Conservation (phyloP, 257 asterid species). For the Schizonepeta tenuifolia region DNA sequence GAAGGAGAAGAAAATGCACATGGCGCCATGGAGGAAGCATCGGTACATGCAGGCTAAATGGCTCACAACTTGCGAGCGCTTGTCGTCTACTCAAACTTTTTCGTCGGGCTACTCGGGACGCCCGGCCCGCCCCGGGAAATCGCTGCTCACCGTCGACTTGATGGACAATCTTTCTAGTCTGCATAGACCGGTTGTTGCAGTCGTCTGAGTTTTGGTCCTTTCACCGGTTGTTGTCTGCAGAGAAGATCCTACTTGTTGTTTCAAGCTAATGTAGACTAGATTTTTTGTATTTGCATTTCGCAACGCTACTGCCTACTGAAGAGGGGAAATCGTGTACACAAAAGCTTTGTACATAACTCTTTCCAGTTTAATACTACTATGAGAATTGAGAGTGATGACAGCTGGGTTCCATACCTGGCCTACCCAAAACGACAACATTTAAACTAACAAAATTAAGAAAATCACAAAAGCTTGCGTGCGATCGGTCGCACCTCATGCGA, state of each 20-base stretch:
- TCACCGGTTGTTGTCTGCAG: too few species aligned
- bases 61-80: constrained; percentile 57
- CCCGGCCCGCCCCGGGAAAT: constrained; percentile 53
- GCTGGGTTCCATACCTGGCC: not conserved
- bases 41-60: constrained; percentile 96
- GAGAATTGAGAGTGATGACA: not conserved
- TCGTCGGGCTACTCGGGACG: constrained; percentile 42
- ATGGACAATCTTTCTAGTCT: constrained; percentile 52
- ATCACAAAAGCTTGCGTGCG: too few species aligned
- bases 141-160: constrained; percentile 75
- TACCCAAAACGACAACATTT: not conserved
- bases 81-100: constrained; percentile 36
- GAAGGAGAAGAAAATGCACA: constrained; percentile 88
- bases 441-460: too few species aligned
- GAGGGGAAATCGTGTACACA: not conserved
- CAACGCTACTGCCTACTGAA: not conserved
- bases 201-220: constrained; percentile 56
- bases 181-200: constrained; percentile 64
- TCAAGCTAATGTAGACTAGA: not conserved
- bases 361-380: not conserved
- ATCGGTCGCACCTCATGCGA: too few species aligned
- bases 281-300: not conserved
- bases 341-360: not conserved
- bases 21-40: constrained; percentile 95
- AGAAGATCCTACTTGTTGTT: not conserved